A percentile compares a stretch with the other conserved stretches of the same genome.
phyloP scores from a whole-genome alignment of 345 rosid genomes.

The Raphanus raphanistrum region DNA sequence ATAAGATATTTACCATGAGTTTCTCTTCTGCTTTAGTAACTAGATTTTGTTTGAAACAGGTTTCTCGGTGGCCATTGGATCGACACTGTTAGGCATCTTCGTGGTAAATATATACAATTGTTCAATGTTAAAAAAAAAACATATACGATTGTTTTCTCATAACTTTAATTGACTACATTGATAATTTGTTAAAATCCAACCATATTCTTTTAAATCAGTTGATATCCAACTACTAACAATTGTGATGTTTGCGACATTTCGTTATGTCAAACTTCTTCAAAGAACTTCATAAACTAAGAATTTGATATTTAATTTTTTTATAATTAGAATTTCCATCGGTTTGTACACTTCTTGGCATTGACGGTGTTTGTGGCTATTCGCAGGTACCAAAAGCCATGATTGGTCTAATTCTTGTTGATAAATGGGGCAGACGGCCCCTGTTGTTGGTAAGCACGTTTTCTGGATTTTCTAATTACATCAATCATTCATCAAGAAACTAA shows the following conservation, averaged over 20 bases:
- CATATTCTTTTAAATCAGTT: background rate
- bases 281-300: background rate
- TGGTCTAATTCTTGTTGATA: constrained; percentile 44
- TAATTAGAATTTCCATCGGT: background rate
- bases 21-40: background rate
- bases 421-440: constrained; percentile 53
- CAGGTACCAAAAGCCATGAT: constrained; percentile 40
- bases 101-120: constrained; percentile 29
- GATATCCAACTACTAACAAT: background rate
- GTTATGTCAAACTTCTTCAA: background rate
- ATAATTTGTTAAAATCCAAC: background rate
- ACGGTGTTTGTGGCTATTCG: background rate
- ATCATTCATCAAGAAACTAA: background rate
- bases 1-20: background rate
- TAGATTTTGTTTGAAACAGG: constrained; percentile 29
- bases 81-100: constrained; percentile 32
- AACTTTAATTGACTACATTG: background rate
- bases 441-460: constrained; percentile 30
- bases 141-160: background rate
- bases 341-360: background rate
- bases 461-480: background rate
- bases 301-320: background rate
- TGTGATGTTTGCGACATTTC: background rate
- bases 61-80: constrained; percentile 40
- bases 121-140: background rate